phyloP scores from a whole-genome alignment of 768 basidiomycete genomes.

The Hydnomerulius pinastri region DNA sequence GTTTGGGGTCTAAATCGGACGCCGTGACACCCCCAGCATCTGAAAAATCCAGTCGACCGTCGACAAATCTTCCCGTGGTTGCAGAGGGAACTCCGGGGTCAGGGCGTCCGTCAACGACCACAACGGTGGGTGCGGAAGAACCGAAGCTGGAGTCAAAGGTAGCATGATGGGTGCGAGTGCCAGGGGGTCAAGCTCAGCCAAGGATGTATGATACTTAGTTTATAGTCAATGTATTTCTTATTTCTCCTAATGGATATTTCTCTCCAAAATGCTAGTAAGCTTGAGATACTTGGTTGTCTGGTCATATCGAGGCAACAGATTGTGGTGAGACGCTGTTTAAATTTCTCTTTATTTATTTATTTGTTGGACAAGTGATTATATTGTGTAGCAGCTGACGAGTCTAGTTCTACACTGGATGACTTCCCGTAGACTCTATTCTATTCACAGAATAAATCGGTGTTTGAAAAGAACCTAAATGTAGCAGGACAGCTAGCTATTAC shows the following conservation, averaged over 20 bases:
- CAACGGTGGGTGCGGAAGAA: background rate
- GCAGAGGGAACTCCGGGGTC: constrained; percentile 35
- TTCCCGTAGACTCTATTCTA: too few species aligned
- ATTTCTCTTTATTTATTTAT: too few species aligned
- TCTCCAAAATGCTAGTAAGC: background rate
- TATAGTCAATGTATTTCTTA: background rate
- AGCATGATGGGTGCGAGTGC: background rate
- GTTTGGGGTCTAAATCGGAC: constrained; percentile 1
- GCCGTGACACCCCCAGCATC: constrained; percentile 9
- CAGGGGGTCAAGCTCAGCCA: too few species aligned
- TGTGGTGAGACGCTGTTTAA: too few species aligned
- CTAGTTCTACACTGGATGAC: too few species aligned
- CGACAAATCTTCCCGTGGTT: constrained; percentile 41
- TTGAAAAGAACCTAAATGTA: too few species aligned
- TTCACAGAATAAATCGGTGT: too few species aligned
- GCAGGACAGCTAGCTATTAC: too few species aligned
- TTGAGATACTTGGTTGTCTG: constrained; percentile 24
- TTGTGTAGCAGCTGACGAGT: too few species aligned
- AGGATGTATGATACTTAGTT: background rate
- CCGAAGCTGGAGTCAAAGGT: constrained; percentile 4
- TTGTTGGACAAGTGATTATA: too few species aligned
- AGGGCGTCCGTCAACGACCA: constrained; percentile 23
- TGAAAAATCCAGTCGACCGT: constrained; percentile 15
- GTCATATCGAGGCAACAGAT: too few species aligned
- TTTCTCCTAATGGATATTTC: background rate